Base-by-base conservation (phyloP, 805 yeast genomes). In the Metschnikowia gruessii region DNA sequence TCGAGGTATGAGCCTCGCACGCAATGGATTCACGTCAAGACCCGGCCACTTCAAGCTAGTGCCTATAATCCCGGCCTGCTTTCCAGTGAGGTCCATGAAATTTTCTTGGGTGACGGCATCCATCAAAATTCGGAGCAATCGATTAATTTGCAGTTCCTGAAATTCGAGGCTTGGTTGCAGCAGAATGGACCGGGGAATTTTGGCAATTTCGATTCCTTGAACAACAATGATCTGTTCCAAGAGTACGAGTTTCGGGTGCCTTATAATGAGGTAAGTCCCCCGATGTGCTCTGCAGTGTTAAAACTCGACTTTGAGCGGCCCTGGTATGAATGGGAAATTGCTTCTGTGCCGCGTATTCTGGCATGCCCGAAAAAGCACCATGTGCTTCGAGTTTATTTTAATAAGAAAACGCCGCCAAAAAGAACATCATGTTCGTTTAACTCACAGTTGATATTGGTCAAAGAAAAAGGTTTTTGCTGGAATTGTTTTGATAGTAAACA, bases 1-100 rank as follows among this genome's bases (percentile, higher is more conserved):
- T n/a, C n/a, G n/a, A 37, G 47, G 21, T 19, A 22, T n/a, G 47
- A 37, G 11, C 38, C 38, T 4, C 47, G 43, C 21, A 43, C 47
- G 1, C 18, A 22, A 17, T 43, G 42, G 47, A 38, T 38, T 12
- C 47, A 38, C 28, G 34, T 38, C 7, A 38, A n/a, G 16, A 43
- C 38, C 5, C 32, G 15, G 32, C 32, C 9, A 5, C 15, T 29
- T 13, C 5, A n/a, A 4, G 4, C 11, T 12, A 12, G 9, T 5
- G 9, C 15, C 5, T 5, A 30, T 4, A 9, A 30, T n/a, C 4
- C 3, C 11, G 17, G 13, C 13, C 22, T 26, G 19, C 21, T 37
- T 37, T 28, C n/a, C 33, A 3, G 17, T 28, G 24, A 39, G 12
- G 15, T 38, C 2, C n/a, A 6, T 3, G 3, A 29, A 29, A 7